Conservation (phyloP, 176 grass and related monocot genomes). For the sorghum (Sorghum bicolor) region DNA sequence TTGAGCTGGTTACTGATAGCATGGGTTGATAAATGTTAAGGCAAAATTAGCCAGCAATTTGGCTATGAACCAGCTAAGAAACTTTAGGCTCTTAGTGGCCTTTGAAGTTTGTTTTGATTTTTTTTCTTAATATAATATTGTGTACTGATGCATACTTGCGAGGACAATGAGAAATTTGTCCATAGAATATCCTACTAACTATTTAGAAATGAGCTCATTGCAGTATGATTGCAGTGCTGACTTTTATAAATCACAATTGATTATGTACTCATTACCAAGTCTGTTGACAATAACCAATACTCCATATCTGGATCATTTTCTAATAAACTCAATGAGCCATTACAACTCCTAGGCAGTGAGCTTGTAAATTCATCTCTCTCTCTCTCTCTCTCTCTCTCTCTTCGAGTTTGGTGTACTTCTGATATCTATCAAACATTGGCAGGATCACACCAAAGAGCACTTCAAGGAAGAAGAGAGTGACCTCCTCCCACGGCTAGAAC, state of each 20-base stretch:
- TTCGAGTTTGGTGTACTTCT: not conserved
- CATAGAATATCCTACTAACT: not conserved
- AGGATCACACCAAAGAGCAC: conserved; percentile 88
- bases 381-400: not conserved
- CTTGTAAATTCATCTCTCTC: not conserved
- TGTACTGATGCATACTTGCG: not conserved
- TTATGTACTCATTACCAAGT: not conserved
- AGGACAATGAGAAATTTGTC: not conserved
- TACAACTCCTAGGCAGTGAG: not conserved
- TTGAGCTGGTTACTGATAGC: not conserved
- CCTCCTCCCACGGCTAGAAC: conserved; percentile 66
- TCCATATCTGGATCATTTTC: not conserved
- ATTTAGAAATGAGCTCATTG: not conserved
- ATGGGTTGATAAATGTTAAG: conserved; percentile 13
- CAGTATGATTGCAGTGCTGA: not conserved
- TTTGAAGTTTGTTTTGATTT: not conserved
- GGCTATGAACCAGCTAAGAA: not conserved
- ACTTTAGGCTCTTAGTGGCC: not conserved
- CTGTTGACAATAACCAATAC: not conserved
- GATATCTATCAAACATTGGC: conserved; percentile 11
- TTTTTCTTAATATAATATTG: not conserved
- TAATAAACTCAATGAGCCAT: not conserved
- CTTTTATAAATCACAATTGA: not conserved
- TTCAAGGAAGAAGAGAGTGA: conserved; percentile 92
- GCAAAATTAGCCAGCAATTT: not conserved